A percentile compares a stretch with the other conserved stretches of the same genome.
These are phyloP conservation scores for Flaveria floridana DNA, from an alignment of 140 eudicot genomes.

Conservation along the genomic window DNA sequence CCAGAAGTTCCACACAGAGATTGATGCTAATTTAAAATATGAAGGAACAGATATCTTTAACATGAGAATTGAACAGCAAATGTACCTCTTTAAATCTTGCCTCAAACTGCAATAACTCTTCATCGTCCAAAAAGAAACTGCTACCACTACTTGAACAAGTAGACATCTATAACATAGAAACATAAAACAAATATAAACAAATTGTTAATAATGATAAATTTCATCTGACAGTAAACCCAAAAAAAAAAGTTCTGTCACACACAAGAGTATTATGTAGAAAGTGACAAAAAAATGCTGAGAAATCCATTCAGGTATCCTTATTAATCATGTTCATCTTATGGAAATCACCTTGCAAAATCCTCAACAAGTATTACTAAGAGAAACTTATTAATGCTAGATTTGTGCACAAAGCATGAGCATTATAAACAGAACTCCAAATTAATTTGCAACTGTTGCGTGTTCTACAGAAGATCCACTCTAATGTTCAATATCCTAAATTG, in stretches of 20 bases:
- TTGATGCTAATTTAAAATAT: too few species aligned
- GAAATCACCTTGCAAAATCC: conserved; percentile 8
- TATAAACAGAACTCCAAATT: not conserved
- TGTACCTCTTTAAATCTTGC: conserved; percentile 72
- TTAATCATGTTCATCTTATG: not conserved
- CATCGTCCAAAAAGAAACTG: conserved; percentile 47
- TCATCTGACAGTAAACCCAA: not conserved
- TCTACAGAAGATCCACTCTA: not conserved
- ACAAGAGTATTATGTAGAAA: too few species aligned
- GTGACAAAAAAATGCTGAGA: too few species aligned
- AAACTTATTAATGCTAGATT: not conserved
- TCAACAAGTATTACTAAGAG: not conserved
- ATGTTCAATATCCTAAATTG: not conserved
- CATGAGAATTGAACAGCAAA: not conserved
- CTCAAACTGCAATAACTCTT: conserved; percentile 64
- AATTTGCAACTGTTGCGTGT: not conserved
- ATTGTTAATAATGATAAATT: conserved; percentile 21
- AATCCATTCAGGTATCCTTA: not conserved
- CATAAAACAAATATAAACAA: conserved; percentile 13
- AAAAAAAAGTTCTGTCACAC: too few species aligned
- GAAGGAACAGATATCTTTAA: not conserved
- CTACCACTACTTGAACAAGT: conserved; percentile 56
- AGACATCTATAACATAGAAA: conserved; percentile 53
- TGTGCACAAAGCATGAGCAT: not conserved
- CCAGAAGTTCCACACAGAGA: not conserved